phyloP scores from a whole-genome alignment of 2,329 filamentous ascomycete genomes.

The Monosporascus cannonballus region DNA sequence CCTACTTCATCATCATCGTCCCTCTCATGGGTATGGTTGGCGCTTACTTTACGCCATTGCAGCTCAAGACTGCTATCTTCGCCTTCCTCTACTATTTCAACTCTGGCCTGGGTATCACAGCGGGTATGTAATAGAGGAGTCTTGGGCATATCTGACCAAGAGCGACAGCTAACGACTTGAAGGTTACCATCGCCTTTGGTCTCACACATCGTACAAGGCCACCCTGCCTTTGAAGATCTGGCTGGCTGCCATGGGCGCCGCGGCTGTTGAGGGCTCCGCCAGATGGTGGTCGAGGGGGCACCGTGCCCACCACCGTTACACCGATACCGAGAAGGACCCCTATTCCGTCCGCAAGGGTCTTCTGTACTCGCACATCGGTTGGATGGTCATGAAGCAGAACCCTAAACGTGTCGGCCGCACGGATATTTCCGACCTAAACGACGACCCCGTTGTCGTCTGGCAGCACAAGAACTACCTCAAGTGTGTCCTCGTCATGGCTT shows the following conservation, averaged over 20 bases:
- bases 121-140: constrained; percentile 14
- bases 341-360: constrained; percentile 46
- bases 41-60: constrained; percentile 67
- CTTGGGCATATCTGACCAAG: background rate
- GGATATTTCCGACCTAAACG: constrained; percentile 44
- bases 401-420: constrained; percentile 44
- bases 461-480: constrained; percentile 44
- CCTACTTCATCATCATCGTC: constrained; percentile 71
- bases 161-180: background rate
- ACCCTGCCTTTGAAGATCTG: constrained; percentile 37
- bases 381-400: constrained; percentile 51
- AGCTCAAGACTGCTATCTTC: constrained; percentile 26
- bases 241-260: constrained; percentile 40
- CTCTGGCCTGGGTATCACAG: constrained; percentile 29
- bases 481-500: constrained; percentile 39
- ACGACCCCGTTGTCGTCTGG: constrained; percentile 42
- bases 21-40: constrained; percentile 68
- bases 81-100: constrained; percentile 38
- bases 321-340: constrained; percentile 46
- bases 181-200: constrained; percentile 33
- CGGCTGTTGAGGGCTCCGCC: constrained; percentile 42
- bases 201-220: constrained; percentile 41
- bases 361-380: constrained; percentile 43
- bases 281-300: constrained; percentile 44
- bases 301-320: constrained; percentile 46